Evolutionary conservation across 192 early-diverging fungal genomes (phyloP).

Genomic region (Entomortierella parvispora): DNA sequence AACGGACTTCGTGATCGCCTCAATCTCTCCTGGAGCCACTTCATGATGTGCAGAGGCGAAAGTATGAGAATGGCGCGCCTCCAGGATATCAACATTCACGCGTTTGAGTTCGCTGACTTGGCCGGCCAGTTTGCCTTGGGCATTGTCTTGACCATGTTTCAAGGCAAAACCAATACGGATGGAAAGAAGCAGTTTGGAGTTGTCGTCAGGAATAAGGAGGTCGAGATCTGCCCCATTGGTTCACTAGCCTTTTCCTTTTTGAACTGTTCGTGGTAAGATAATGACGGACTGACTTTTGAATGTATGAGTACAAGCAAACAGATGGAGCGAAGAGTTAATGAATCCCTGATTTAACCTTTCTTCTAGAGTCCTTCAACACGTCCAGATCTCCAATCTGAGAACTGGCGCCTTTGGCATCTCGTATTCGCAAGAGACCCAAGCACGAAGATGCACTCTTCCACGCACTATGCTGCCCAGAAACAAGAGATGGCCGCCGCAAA

Average conservation of each 20-base stretch:
- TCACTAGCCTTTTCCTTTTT: constrained; percentile 16
- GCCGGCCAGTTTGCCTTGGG: constrained; percentile 3
- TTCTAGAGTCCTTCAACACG: not conserved
- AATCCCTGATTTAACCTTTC: not conserved
- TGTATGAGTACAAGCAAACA: not conserved
- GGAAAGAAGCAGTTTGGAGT: constrained; percentile 8
- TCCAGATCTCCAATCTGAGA: constrained; percentile 2
- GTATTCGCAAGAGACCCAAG: not conserved
- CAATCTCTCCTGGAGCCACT: not conserved
- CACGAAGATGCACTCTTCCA: constrained; percentile 13
- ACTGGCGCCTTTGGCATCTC: not conserved
- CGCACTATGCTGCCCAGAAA: constrained; percentile 21
- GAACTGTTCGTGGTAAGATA: constrained; percentile 7
- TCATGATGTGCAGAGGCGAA: constrained; percentile 6
- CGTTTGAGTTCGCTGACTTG: not conserved
- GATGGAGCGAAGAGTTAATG: not conserved
- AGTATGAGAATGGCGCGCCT: not conserved
- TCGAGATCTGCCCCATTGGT: constrained; percentile 10
- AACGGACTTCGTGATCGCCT: constrained; percentile 6
- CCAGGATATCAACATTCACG: not conserved
- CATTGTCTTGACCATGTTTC: constrained; percentile 5
- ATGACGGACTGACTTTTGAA: not conserved
- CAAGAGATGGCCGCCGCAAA: constrained; percentile 14
- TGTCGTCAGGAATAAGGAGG: constrained; percentile 21
- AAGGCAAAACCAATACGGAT: constrained; percentile 9